Percentiles rank a stretch among this genome's conserved stretches.
These are phyloP conservation scores for Sanghuangporus weigelae DNA, from an alignment of 1,284 basidiomycete species.

Conservation along the genomic window DNA sequence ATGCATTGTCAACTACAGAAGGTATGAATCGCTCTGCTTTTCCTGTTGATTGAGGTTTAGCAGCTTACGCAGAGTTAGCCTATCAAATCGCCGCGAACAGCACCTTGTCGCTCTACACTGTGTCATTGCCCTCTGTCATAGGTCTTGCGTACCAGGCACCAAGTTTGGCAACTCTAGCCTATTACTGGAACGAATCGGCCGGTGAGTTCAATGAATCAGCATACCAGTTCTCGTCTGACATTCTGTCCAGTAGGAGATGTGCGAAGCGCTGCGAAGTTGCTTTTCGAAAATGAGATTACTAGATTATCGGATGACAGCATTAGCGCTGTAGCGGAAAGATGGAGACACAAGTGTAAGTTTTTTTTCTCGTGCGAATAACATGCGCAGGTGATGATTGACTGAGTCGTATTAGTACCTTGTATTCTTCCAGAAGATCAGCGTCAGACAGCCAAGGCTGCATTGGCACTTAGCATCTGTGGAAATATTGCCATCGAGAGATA, in stretches of 20 bases:
- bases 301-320: constrained; percentile 65
- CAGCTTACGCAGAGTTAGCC: background rate
- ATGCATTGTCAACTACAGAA: constrained; percentile 66
- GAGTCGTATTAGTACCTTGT: constrained; percentile 57
- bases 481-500: constrained; percentile 82
- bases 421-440: constrained; percentile 51
- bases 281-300: constrained; percentile 72
- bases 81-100: constrained; percentile 47
- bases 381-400: background rate
- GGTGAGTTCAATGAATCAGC: constrained; percentile 38
- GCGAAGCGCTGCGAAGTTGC: constrained; percentile 64
- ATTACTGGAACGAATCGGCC: constrained; percentile 69
- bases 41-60: background rate
- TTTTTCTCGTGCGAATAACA: background rate
- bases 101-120: constrained; percentile 73
- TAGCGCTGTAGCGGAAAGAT: constrained; percentile 52
- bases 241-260: constrained; percentile 48
- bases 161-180: constrained; percentile 66
- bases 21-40: constrained; percentile 35
- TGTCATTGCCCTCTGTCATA: constrained; percentile 55
- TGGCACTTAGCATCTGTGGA: constrained; percentile 77
- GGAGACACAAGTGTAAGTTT: constrained; percentile 62
- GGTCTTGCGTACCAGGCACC: constrained; percentile 59
- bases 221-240: constrained; percentile 7
- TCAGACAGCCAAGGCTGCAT: constrained; percentile 50